phyloP scores from a whole-genome alignment of 2,329 filamentous ascomycete genomes.

The Pseudogymnoascus sp. region DNA sequence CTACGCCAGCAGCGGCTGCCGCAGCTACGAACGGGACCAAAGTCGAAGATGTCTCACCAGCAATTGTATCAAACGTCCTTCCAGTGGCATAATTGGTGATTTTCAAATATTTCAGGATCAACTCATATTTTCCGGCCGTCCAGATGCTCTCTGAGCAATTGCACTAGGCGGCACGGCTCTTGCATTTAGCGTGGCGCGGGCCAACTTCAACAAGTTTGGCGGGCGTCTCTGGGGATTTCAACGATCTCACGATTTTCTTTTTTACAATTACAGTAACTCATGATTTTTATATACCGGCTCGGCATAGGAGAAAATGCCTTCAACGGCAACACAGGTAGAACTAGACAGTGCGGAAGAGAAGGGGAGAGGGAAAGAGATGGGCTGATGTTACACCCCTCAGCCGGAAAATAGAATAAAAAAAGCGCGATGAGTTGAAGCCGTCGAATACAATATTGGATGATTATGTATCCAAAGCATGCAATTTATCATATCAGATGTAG shows the following conservation, averaged over 20 bases:
- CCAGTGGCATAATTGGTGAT: neutral
- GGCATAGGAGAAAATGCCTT: conserved; percentile 8
- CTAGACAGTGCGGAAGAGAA: conserved; percentile 3
- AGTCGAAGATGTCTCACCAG: conserved; percentile 13
- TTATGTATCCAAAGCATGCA: neutral
- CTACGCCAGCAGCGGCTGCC: conserved; percentile 10
- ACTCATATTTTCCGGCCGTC: conserved; percentile 1
- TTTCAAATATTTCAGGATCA: conserved; percentile 1
- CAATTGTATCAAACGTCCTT: conserved; percentile 13
- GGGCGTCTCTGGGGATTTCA: conserved; percentile 22
- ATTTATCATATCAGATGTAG: neutral
- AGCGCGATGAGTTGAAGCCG: neutral
- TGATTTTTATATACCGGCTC: conserved; percentile 8
- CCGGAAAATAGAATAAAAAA: neutral
- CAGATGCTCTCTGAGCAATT: conserved; percentile 17
- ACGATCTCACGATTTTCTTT: conserved; percentile 13
- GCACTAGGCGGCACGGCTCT: conserved; percentile 9
- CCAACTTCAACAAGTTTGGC: conserved; percentile 30
- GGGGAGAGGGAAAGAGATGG: neutral
- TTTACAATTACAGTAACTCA: conserved; percentile 6
- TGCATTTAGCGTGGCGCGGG: conserved; percentile 27
- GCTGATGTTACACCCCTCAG: neutral
- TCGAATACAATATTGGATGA: neutral
- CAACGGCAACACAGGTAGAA: conserved; percentile 22
- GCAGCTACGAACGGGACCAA: conserved; percentile 13